Evolutionary conservation across 1,139 yeast species (phyloP).

Genomic region (Candida glucosophila): DNA sequence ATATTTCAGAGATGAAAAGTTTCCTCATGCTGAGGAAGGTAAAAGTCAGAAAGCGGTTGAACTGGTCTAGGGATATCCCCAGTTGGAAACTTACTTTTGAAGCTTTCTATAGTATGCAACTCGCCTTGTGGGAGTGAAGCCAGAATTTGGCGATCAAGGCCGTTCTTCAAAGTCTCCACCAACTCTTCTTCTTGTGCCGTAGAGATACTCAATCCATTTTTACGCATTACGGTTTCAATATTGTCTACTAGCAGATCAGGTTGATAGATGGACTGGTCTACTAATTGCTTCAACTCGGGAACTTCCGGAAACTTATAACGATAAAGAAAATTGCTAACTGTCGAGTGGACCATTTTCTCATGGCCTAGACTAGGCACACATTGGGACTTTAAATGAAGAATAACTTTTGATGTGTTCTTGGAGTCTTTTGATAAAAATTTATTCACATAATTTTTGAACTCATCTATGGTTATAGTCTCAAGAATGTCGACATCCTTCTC

Average conservation of each 20-base stretch:
- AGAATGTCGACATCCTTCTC: slow-evolving; percentile 51
- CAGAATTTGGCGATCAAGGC: slow-evolving; percentile 17
- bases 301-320: slow-evolving; percentile 15
- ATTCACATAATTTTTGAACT: slow-evolving; percentile 49
- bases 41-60: slow-evolving; percentile 21
- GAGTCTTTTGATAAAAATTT: slow-evolving; percentile 31
- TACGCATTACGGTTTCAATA: too few species aligned
- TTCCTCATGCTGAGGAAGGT: slow-evolving; percentile 18
- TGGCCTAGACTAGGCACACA: slow-evolving; percentile 19
- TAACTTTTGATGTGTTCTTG: slow-evolving; percentile 37
- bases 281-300: slow-evolving; percentile 17
- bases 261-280: slow-evolving; percentile 18
- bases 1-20: slow-evolving; percentile 7
- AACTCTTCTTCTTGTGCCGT: slow-evolving; percentile 4
- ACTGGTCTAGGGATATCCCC: slow-evolving; percentile 29
- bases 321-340: slow-evolving; percentile 20
- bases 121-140: slow-evolving; percentile 23
- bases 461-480: slow-evolving; percentile 43
- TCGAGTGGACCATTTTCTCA: slow-evolving; percentile 17
- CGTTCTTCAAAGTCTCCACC: slow-evolving; percentile 7
- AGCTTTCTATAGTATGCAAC: slow-evolving; percentile 12
- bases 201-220: too few species aligned
- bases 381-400: slow-evolving; percentile 66
- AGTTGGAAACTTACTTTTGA: slow-evolving; percentile 14
- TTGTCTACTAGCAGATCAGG: too few species aligned